A percentile compares a stretch with the other conserved stretches of the same genome.
Evolutionary conservation across 202 grass and related monocot genomes (phyloP).

Genomic region (Setaria viridis): DNA sequence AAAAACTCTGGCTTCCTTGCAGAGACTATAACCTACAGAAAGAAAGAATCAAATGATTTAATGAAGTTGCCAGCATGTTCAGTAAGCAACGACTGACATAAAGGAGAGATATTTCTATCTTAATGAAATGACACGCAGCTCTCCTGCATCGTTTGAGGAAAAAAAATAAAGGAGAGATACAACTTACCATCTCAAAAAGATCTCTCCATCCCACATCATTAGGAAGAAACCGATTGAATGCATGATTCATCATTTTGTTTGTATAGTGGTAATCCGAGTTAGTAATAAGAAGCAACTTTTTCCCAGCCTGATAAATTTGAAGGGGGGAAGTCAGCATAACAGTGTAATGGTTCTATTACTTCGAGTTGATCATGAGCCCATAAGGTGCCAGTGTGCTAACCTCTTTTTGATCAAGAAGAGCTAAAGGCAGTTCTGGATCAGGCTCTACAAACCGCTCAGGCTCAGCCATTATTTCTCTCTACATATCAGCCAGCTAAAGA

Average conservation of each 20-base stretch:
- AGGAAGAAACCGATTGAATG: conserved; percentile 97
- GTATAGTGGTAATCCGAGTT: conserved; percentile 98
- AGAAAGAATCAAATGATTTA: conserved; percentile 42
- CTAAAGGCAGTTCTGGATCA: conserved; percentile 94
- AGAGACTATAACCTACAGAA: conserved; percentile 89
- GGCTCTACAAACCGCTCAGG: conserved; percentile 98
- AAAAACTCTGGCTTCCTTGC: conserved; percentile 97
- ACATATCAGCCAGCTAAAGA: conserved; percentile 58
- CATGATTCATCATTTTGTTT: conserved; percentile 98
- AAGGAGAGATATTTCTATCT: no score
- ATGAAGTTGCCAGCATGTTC: conserved; percentile 24
- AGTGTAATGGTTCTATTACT: conserved; percentile 24
- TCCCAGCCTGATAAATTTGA: conserved; percentile 78
- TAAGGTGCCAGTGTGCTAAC: conserved; percentile 52
- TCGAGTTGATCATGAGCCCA: conserved; percentile 14
- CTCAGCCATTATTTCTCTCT: conserved; percentile 97
- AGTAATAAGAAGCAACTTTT: conserved; percentile 90
- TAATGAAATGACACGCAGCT: no score
- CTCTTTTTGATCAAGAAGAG: conserved; percentile 99
- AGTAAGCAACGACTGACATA: neutral
- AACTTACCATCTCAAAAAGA: conserved; percentile 94
- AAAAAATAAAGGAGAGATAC: neutral
- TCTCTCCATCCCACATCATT: conserved; percentile 98
- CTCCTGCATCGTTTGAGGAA: no score
- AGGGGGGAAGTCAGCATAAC: conserved; percentile 20